Evolutionary conservation across 169 alveolate genomes (phyloP), one percentile per base, ranked within the genome.

Genomic region (Babesia divergens): DNA sequence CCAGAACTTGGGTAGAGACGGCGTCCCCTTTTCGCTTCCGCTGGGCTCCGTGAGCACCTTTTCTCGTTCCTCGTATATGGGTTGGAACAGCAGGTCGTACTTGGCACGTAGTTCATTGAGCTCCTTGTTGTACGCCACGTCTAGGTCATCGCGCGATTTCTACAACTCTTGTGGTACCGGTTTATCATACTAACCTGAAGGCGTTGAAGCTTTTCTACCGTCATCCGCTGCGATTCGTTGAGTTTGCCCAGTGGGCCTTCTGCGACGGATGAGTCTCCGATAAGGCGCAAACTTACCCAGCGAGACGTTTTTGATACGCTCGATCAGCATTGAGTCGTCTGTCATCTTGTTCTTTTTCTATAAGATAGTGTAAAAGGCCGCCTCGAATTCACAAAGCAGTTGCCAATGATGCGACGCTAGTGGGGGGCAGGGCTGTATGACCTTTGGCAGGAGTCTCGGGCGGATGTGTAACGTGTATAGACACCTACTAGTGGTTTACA

Each of bases 1-100:
- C 93, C 93, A 88, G 76, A 88, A 88, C 49, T 71, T 84, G n/a
- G 93, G 93, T 26, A 88, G 64, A 34, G 85, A 55, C 32, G 88
- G 88, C 2, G 88, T 80, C 14, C 88, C 88, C 53, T 70, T 52
- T 31, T 80, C 84, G 50, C 24, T 29, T 1, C 88, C 88, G 40
- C 59, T 53, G 38, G 88, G 84, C 22, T 46, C 42, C 14, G 88
- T 80, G 29, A 80, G 59, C 7, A 44, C 72, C 74, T 80, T 60
- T 18, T 38, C 68, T 28, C 88, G 68, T 44, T 70, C 79, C 18
- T 88, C 91, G 69, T 83, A 88, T 53, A 88, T 47, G 3, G 93
- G 93, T 26, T 77, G 86, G 65, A 77, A 88, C 65, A 88, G 74
- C 22, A 47, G 68, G 56, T 88, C 91, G 66, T 88, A 88, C 71